Base-by-base conservation (phyloP, 1,284 basidiomycete species). In the Fistulinella cinereoalba region DNA sequence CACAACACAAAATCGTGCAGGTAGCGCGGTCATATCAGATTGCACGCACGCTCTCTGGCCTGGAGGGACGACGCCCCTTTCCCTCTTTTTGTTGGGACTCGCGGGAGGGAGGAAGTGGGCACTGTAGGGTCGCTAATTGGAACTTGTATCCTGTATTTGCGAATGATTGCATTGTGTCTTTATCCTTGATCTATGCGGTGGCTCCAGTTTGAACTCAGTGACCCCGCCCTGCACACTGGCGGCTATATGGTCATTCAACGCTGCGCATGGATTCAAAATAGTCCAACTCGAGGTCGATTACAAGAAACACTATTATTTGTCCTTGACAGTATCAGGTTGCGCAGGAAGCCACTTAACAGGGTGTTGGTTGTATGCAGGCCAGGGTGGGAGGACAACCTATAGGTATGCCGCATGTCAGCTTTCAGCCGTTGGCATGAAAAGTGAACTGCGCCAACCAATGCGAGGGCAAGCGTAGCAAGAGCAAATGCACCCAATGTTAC, bases 351-450 rank as follows among this genome's bases (percentile, higher is more conserved):
- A 88, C 53, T 74, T 68, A 38, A 85, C 78, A 16, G 84, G 78
- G 58, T 88, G 72, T 15, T 64, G 66, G 52, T 83, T 86, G 64
- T 75, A 85, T 61, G 76, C 67, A 0, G 80, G 76, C 87, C 87
- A 89, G 11, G 81, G 81, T 0, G 86, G 85, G 6, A 88, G 53
- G n/a, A 81, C 71, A 32, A 73, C 61, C 86, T 87, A 46, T 22
- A 21, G 22, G 24, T 24, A 45, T n/a, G n/a, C 13, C n/a, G 9
- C 10, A 29, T n/a, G n/a, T n/a, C n/a, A n/a, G n/a, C n/a, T n/a
- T n/a, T n/a, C n/a, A n/a, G n/a, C n/a, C n/a, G 28, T 55, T 27
- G 44, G 34, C 28, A 23, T 28, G 22, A 24, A 12, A 31, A 13
- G 25, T 22, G 18, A 7, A 6, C 12, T 15, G 16, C 2, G 25